Percentiles rank a stretch among this genome's conserved stretches.
Evolutionary conservation across 306 rosid species (phyloP).

Genomic region (Canavalia ensiformis): DNA sequence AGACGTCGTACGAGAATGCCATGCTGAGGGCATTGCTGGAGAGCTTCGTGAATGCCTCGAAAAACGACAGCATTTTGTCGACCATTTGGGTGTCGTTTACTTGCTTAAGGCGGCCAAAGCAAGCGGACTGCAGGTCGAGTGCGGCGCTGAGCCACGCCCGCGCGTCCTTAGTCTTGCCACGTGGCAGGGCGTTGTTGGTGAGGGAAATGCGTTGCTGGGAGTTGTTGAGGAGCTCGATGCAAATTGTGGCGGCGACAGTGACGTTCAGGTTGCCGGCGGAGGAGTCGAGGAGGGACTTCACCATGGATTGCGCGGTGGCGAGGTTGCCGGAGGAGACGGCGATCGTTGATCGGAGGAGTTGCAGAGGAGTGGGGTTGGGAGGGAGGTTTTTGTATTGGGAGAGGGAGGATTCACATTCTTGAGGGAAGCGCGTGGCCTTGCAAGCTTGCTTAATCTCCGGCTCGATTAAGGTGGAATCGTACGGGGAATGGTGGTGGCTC

Average conservation of each 20-base stretch:
- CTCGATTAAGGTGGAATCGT: neutral
- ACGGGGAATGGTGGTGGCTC: conserved; percentile 12
- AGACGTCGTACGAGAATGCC: conserved; percentile 63
- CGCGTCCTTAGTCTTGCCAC: conserved; percentile 60
- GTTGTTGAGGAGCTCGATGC: conserved; percentile 58
- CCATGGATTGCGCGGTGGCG: conserved; percentile 66
- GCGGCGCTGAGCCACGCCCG: conserved; percentile 85
- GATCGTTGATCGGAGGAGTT: conserved; percentile 64
- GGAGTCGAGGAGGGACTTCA: conserved; percentile 55
- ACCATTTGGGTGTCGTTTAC: conserved; percentile 79
- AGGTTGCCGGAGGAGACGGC: conserved; percentile 59
- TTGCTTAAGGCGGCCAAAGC: conserved; percentile 80
- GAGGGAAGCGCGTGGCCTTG: conserved; percentile 80
- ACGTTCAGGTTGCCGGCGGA: conserved; percentile 65
- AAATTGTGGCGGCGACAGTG: conserved; percentile 67
- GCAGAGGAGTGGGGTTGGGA: conserved; percentile 50
- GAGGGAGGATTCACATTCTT: conserved; percentile 63
- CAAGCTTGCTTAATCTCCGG: conserved; percentile 63
- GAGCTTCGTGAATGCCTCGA: conserved; percentile 50
- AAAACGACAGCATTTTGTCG: conserved; percentile 64
- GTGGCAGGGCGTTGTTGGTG: conserved; percentile 55
- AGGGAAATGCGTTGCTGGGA: conserved; percentile 70
- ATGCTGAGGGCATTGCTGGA: conserved; percentile 84
- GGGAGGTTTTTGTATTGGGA: conserved; percentile 45
- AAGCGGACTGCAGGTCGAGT: conserved; percentile 74